Evolutionary conservation across 441 rosid genomes (phyloP).

Genomic region (Mallotus japonicus): DNA sequence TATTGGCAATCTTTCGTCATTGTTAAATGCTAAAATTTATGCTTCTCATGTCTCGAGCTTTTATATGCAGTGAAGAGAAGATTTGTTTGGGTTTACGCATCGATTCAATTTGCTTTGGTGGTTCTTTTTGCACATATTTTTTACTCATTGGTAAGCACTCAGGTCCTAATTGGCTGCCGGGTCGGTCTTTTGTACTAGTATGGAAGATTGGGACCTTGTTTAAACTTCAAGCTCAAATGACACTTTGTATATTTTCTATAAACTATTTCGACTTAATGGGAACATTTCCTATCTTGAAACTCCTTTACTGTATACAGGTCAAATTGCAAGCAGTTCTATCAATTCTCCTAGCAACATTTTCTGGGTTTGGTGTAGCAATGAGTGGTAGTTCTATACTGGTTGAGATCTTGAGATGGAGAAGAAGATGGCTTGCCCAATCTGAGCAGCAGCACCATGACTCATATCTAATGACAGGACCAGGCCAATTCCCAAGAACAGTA

Average conservation of each 20-base stretch:
- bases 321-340: conserved; percentile 63
- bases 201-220: not conserved
- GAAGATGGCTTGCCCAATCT: conserved; percentile 40
- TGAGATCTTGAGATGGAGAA: conserved; percentile 68
- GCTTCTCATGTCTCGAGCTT: conserved; percentile 13
- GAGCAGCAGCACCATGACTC: conserved; percentile 29
- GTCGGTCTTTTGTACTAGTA: too few relatives aligned
- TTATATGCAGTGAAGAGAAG: conserved; percentile 68
- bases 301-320: conserved; percentile 38
- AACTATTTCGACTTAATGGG: too few relatives aligned
- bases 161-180: too few relatives aligned
- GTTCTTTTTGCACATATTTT: conserved; percentile 84
- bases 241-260: too few relatives aligned
- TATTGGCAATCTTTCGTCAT: not conserved
- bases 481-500: conserved; percentile 41
- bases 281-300: not conserved
- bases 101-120: conserved; percentile 74
- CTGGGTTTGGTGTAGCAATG: conserved; percentile 83
- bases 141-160: conserved; percentile 63
- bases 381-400: conserved; percentile 77
- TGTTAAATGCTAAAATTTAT: conserved; percentile 12
- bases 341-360: conserved; percentile 67
- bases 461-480: conserved; percentile 33
- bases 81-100: conserved; percentile 83
- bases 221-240: not conserved